A percentile compares a stretch with the other conserved stretches of the same genome.
These are phyloP conservation scores for Penicillium manginii DNA, from an alignment of 495 filamentous ascomycete species.

Conservation along the genomic window DNA sequence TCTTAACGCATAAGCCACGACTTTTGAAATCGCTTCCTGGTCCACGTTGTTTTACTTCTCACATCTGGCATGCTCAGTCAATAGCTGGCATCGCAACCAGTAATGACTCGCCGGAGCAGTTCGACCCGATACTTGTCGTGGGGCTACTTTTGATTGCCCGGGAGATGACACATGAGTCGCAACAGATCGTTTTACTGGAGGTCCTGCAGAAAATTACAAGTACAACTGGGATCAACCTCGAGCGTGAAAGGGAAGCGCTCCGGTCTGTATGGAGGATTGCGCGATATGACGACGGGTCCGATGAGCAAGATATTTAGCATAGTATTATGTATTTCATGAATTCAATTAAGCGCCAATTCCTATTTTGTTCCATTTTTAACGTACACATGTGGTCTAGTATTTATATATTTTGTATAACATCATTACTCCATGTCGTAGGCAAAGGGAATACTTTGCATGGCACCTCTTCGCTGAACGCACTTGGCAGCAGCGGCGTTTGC, in stretches of 20 bases:
- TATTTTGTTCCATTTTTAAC: not conserved
- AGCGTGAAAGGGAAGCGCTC: constrained; percentile 19
- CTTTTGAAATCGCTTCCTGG: constrained; percentile 31
- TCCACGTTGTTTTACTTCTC: constrained; percentile 29
- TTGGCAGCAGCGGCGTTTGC: constrained; percentile 31
- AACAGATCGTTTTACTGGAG: constrained; percentile 23
- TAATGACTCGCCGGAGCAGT: constrained; percentile 33
- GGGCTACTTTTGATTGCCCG: constrained; percentile 25
- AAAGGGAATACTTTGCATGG: constrained; percentile 34
- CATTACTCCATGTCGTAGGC: constrained; percentile 26
- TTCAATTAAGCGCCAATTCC: constrained; percentile 2
- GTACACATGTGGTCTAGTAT: not conserved
- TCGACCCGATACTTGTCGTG: constrained; percentile 29
- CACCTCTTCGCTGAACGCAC: constrained; percentile 27
- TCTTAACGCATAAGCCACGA: constrained; percentile 29
- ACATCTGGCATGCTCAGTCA: constrained; percentile 35
- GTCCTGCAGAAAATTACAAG: constrained; percentile 17
- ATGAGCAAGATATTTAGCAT: constrained; percentile 18
- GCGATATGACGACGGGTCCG: constrained; percentile 27
- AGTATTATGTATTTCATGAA: constrained; percentile 15
- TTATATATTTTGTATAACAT: not conserved
- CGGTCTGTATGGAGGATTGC: constrained; percentile 25
- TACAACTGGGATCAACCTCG: constrained; percentile 27
- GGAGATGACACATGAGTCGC: constrained; percentile 34
- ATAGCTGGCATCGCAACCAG: constrained; percentile 30